These are phyloP conservation scores for Urtica urens DNA, from an alignment of 306 rosid species.

Conservation along the genomic window DNA sequence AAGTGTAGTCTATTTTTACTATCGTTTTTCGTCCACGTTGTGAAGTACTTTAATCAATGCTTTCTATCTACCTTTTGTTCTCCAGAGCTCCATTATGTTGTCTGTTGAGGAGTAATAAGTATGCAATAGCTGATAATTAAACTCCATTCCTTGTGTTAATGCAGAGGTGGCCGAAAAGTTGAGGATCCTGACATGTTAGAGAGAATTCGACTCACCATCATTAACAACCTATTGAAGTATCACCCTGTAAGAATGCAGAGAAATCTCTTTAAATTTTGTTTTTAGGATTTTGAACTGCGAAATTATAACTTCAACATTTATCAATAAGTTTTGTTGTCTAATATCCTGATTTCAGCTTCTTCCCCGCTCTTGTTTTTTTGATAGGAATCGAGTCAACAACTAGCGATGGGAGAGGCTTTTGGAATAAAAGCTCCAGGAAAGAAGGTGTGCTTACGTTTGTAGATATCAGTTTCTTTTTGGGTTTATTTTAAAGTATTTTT, in stretches of 20 bases:
- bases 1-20: not conserved
- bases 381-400: constrained; percentile 74
- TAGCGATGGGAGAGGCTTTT: constrained; percentile 97
- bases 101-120: not conserved
- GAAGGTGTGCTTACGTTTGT: constrained; percentile 48
- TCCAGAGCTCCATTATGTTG: not conserved
- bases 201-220: constrained; percentile 89
- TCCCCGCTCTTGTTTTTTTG: not conserved
- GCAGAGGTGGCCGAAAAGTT: constrained; percentile 91
- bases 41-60: not conserved
- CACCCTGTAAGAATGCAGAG: constrained; percentile 86
- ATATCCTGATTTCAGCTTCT: constrained; percentile 12
- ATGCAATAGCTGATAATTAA: not conserved
- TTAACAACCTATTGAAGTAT: constrained; percentile 77
- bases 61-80: not conserved
- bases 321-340: not conserved
- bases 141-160: constrained; percentile 14
- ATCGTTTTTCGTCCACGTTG: not conserved
- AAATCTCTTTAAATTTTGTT: too few species aligned
- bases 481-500: not conserved
- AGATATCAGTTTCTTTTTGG: too few species aligned
- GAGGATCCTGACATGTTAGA: constrained; percentile 91
- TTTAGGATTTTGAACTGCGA: too few species aligned
- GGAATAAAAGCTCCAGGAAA: constrained; percentile 79
- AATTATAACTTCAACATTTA: too few species aligned